These are phyloP conservation scores for Cubamyces lactineus DNA, from an alignment of 768 basidiomycete species.

Conservation along the genomic window DNA sequence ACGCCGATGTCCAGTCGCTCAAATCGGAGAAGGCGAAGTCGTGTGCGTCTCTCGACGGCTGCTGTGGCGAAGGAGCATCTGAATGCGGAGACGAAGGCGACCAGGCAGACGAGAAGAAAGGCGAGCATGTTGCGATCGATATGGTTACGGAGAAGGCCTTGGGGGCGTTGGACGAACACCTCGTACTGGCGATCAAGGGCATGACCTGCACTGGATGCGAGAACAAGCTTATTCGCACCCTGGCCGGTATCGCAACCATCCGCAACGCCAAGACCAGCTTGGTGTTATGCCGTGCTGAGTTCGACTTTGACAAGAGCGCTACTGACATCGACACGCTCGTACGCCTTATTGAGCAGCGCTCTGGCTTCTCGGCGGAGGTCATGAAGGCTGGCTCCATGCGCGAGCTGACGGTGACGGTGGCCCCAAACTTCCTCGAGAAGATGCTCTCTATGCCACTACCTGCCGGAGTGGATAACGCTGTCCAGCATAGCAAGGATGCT, in stretches of 20 bases:
- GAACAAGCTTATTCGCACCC: conserved; percentile 33
- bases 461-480: conserved; percentile 23
- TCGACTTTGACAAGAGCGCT: conserved; percentile 30
- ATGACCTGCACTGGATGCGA: conserved; percentile 39
- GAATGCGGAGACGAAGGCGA: not conserved
- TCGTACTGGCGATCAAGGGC: conserved; percentile 32
- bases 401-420: conserved; percentile 24
- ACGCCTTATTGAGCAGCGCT: conserved; percentile 31
- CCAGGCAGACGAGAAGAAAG: conserved; percentile 7
- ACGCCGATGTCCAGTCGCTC: not conserved
- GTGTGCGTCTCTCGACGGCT: conserved; percentile 15
- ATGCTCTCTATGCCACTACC: conserved; percentile 19
- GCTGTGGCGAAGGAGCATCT: conserved; percentile 19
- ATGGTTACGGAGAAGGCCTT: conserved; percentile 13
- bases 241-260: conserved; percentile 26
- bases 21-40: conserved; percentile 3
- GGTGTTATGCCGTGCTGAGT: conserved; percentile 35
- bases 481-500: conserved; percentile 21
- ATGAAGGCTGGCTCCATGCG: conserved; percentile 23
- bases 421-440: conserved; percentile 11
- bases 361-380: conserved; percentile 32
- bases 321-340: conserved; percentile 28
- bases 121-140: conserved; percentile 15
- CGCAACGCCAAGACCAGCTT: conserved; percentile 36
- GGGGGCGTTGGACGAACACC: conserved; percentile 15